A percentile compares a stretch with the other conserved stretches of the same genome.
These are phyloP conservation scores for Citrus australasica DNA, from an alignment of 345 rosid genomes.

Conservation along the genomic window DNA sequence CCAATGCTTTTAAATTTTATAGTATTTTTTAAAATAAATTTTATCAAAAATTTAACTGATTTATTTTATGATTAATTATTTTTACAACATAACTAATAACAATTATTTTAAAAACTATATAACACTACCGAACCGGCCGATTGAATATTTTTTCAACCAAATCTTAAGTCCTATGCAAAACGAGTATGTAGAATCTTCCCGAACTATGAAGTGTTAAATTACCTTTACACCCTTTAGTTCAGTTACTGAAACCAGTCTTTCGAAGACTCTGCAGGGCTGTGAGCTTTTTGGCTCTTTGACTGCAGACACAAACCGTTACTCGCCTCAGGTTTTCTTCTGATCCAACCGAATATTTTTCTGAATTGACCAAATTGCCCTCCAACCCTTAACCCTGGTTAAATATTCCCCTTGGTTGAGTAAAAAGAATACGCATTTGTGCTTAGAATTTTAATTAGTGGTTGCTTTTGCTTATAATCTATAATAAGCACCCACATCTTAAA, in stretches of 20 bases:
- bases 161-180: neutral
- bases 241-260: neutral
- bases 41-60: no score
- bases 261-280: neutral
- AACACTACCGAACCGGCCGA: no score
- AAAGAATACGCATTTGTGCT: neutral
- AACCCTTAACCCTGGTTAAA: neutral
- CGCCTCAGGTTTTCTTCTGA: neutral
- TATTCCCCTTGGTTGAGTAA: neutral
- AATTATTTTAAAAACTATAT: no score
- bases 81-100: accelerated
- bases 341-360: neutral
- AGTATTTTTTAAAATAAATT: no score
- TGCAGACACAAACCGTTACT: constrained; percentile 19
- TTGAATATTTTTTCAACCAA: no score
- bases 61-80: no score
- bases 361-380: neutral
- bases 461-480: neutral
- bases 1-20: accelerated
- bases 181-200: neutral
- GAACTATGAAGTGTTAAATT: neutral
- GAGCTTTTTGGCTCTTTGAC: constrained; percentile 7
- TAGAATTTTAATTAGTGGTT: neutral
- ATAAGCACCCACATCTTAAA: neutral
- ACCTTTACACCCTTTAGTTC: neutral